Evolutionary conservation across 768 basidiomycete species (phyloP), one percentile per base, ranked within the genome.

Genomic region (Butyriboletus loyo): DNA sequence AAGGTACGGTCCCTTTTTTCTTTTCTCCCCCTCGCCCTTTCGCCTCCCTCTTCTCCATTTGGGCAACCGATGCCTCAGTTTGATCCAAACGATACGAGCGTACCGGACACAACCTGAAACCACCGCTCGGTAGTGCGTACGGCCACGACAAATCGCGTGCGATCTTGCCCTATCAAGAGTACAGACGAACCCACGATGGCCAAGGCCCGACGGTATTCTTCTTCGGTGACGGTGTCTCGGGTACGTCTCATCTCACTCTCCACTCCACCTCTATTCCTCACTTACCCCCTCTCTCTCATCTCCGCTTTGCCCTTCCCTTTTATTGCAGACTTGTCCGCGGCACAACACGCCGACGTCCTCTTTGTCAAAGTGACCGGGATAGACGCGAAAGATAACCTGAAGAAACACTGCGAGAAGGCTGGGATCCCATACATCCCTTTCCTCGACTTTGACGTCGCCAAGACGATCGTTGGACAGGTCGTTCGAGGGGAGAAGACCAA

Each of bases 101-200:
- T 28, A 19, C 28, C 19, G 41, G 34, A 30, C 24, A 13, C 19
- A 21, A 36, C 7, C 43, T 58, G 46, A 55, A 31, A 40, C 40
- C 24, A 36, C 10, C 14, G 17, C n/a, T 19, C 32, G 22, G 24
- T 19, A 64, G 92, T 62, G 84, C 81, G 1, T 98, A 81, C 62
- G 97, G 97, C 0, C 97, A 99, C 67, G 97, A 99, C 72, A 99
- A 99, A 73, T 92, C 89, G 7, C 87, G 86, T 60, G 92, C 96
- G 3, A 98, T 98, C 60, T 74, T 95, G 31, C 95, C 92, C 0
- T 99, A 98, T 72, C 60, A 74, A 7, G 66, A 82, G 42, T 83
- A 85, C 5, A 57, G 64, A 53, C 5, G 34, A 7, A 14, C 45
- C 17, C 60, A 64, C 49, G 41, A 49, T 5, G 62, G 58, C 17